Conservation (phyloP, 371 early-diverging fungal species). For the Dipsacomyces acuminosporus region DNA sequence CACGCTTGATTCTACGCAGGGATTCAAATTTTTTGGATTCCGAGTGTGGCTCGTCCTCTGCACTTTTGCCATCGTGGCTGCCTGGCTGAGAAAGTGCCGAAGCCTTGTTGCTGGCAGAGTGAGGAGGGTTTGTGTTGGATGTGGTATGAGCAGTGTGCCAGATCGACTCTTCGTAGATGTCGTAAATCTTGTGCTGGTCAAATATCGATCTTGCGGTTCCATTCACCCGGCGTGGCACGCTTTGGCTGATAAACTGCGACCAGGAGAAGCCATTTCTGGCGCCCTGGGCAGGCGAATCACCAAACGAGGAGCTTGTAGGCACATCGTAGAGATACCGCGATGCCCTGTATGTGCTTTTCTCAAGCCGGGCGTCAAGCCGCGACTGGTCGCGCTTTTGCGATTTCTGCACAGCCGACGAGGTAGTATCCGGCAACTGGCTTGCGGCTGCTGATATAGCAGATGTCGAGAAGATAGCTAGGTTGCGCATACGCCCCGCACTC, state of each 20-base stretch:
- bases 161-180: constrained; percentile 42
- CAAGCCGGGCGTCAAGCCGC: constrained; percentile 7
- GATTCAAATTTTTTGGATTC: too few relatives aligned
- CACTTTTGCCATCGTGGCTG: not conserved
- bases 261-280: constrained; percentile 12
- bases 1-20: constrained; percentile 15
- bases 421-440: too few relatives aligned
- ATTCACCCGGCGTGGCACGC: constrained; percentile 4
- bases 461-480: constrained; percentile 30
- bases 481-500: constrained; percentile 11
- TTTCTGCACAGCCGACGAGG: too few relatives aligned
- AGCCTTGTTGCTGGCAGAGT: too few relatives aligned
- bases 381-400: constrained; percentile 1
- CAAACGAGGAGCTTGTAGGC: constrained; percentile 2
- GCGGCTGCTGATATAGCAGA: constrained; percentile 6
- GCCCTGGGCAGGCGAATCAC: too few relatives aligned
- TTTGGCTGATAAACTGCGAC: constrained; percentile 30
- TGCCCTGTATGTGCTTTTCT: constrained; percentile 9
- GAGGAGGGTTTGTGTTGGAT: not conserved
- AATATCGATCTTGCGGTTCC: constrained; percentile 15
- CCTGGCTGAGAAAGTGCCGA: too few relatives aligned
- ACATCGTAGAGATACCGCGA: constrained; percentile 43
- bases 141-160: constrained; percentile 22
- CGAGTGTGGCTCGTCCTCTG: not conserved
- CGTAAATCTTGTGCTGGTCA: constrained; percentile 44